These are phyloP conservation scores for Delitschia confertaspora DNA, from an alignment of 495 filamentous ascomycete species.

Conservation along the genomic window DNA sequence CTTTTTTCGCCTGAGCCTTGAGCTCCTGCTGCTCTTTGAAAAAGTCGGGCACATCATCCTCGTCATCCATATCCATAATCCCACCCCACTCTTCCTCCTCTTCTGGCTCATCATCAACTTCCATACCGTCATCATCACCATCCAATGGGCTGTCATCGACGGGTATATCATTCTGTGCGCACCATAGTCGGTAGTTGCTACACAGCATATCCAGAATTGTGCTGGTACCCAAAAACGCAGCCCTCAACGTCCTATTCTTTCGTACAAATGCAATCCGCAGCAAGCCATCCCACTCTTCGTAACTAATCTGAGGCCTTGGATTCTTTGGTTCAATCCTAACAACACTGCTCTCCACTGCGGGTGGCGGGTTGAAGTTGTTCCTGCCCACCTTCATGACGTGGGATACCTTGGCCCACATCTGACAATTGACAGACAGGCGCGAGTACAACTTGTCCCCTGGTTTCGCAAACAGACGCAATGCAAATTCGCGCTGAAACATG, in stretches of 20 bases:
- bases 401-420: constrained; percentile 84
- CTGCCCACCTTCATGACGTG: constrained; percentile 89
- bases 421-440: constrained; percentile 78
- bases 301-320: constrained; percentile 75
- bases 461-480: constrained; percentile 63
- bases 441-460: constrained; percentile 79
- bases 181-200: constrained; percentile 80
- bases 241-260: constrained; percentile 68
- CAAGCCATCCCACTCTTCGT: constrained; percentile 91
- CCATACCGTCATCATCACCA: constrained; percentile 21
- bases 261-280: constrained; percentile 74
- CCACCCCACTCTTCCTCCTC: constrained; percentile 44
- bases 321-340: constrained; percentile 67
- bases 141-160: constrained; percentile 58
- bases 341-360: constrained; percentile 81
- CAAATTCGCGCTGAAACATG: constrained; percentile 83
- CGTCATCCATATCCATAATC: constrained; percentile 48
- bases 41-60: constrained; percentile 62
- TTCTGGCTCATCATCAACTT: constrained; percentile 46
- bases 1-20: constrained; percentile 38
- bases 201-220: constrained; percentile 75
- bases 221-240: constrained; percentile 63
- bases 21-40: constrained; percentile 58
- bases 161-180: constrained; percentile 68
- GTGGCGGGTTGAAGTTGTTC: constrained; percentile 92